Conservation (phyloP, 768 basidiomycete genomes). For the Serpula lacrymans region DNA sequence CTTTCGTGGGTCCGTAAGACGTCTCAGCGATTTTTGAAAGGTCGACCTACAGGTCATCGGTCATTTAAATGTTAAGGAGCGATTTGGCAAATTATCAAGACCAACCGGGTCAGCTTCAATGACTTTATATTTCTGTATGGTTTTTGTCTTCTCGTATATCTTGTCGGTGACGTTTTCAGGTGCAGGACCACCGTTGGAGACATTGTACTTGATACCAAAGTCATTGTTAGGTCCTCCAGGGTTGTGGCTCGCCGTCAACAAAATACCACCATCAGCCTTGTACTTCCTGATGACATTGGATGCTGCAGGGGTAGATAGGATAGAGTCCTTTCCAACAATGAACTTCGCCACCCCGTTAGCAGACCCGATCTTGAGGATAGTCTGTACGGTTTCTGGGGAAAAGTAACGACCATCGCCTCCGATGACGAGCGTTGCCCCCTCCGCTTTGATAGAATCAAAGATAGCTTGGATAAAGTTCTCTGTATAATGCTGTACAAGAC, state of each 20-base stretch:
- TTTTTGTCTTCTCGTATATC: constrained; percentile 90
- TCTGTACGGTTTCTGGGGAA: constrained; percentile 81
- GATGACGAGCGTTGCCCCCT: constrained; percentile 84
- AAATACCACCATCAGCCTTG: constrained; percentile 95
- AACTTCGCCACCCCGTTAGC: constrained; percentile 91
- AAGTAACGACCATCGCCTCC: constrained; percentile 98
- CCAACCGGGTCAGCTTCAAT: constrained; percentile 74
- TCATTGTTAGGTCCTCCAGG: constrained; percentile 98
- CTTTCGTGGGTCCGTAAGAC: constrained; percentile 76
- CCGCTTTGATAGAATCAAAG: constrained; percentile 80
- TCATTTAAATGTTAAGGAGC: constrained; percentile 1
- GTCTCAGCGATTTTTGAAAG: constrained; percentile 78
- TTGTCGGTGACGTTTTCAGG: constrained; percentile 95
- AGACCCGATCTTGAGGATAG: constrained; percentile 89
- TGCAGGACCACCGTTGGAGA: constrained; percentile 95
- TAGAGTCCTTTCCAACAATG: constrained; percentile 87
- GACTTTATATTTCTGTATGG: constrained; percentile 80
- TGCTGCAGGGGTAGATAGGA: constrained; percentile 95
- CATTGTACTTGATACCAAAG: constrained; percentile 99
- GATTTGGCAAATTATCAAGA: constrained; percentile 11
- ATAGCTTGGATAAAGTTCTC: constrained; percentile 98
- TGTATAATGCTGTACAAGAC: constrained; percentile 79
- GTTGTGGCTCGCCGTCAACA: constrained; percentile 96
- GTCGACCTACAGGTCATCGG: constrained; percentile 54
- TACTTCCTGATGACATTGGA: constrained; percentile 95